Evolutionary conservation across 768 basidiomycete species (phyloP).

Genomic region (Gyrodon lividus): DNA sequence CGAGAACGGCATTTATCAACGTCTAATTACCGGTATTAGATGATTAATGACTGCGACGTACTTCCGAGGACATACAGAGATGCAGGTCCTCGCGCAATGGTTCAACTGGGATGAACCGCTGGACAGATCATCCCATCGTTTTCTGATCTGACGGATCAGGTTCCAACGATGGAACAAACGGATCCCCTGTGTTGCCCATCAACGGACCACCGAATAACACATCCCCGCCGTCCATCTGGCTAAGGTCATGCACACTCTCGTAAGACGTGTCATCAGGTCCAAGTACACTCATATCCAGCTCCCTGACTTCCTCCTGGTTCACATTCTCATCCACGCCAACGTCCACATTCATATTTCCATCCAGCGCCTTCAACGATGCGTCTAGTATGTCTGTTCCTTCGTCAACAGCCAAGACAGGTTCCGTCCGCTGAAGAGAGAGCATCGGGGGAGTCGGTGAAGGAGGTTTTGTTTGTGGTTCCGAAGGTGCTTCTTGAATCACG

Average conservation of each 20-base stretch:
- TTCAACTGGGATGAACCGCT: neutral
- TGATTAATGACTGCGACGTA: too few relatives aligned
- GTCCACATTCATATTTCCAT: conserved; percentile 43
- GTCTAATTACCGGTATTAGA: conserved; percentile 8
- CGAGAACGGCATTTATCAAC: neutral
- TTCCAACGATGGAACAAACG: conserved; percentile 44
- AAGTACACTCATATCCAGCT: conserved; percentile 61
- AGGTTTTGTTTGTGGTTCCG: conserved; percentile 58
- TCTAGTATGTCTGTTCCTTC: conserved; percentile 46
- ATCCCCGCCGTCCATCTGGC: conserved; percentile 54
- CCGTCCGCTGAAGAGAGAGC: conserved; percentile 48
- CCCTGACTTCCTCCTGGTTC: conserved; percentile 39
- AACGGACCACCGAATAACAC: conserved; percentile 56
- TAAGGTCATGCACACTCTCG: conserved; percentile 51
- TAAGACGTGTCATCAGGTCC: conserved; percentile 64
- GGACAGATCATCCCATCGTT: conserved; percentile 7
- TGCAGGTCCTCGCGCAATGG: neutral
- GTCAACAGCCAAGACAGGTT: conserved; percentile 41
- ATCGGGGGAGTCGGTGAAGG: conserved; percentile 68
- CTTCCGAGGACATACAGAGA: neutral
- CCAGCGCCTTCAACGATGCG: conserved; percentile 56
- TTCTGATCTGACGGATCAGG: conserved; percentile 15
- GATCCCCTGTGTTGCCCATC: conserved; percentile 60
- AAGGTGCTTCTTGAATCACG: conserved; percentile 37
- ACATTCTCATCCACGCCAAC: conserved; percentile 35